Evolutionary conservation across 148 eudicot genomes (phyloP), one percentile per base, ranked within the genome.

Genomic region (Polygonum maritimum): DNA sequence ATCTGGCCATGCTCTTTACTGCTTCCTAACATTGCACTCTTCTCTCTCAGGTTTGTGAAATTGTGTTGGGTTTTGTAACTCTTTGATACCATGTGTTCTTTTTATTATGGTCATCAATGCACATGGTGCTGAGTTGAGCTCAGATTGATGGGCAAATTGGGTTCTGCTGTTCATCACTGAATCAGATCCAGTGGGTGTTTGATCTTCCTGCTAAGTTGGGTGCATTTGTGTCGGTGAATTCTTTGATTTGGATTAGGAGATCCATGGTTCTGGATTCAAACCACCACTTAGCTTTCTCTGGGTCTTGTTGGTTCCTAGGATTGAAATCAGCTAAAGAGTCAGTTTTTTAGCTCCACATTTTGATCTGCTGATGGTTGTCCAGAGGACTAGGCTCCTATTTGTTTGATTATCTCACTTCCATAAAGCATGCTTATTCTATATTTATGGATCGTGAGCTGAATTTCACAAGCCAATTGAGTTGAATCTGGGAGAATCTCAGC

Each of bases 141-240:
- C 10, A 54, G 60, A 54, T 54, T 54, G 60, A n/a, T n/a, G 60
- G 60, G 60, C 60, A n/a, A 19, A 54, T 54, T n/a, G 60, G 26
- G 14, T 54, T 71, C 51, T 47, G 44, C 38, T 48, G 7, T 57
- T 21, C 48, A 52, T 33, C 67, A 40, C 55, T 9, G 41, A 80
- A 54, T 84, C 73, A 81, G 86, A 84, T 84, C 86, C 83, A 26
- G 74, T 49, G 35, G 35, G 51, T 49, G 47, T 76, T 69, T 67
- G 74, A 47, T 78, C 40, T 54, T 63, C 38, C 26, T 44, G 71
- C 14, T 67, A 4, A 48, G 52, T 44, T 39, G 49, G 48, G 31
- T 52, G 57, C 58, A 73, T 77, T 71, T 77, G 16, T 21, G 31
- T 16, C 19, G 44, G 48, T 70, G 45, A 21, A 52, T 69, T 33